Percentiles rank a stretch among this genome's conserved stretches.
phyloP scores from a whole-genome alignment of 495 filamentous ascomycete species.

The Hapsidospora chrysogenum region DNA sequence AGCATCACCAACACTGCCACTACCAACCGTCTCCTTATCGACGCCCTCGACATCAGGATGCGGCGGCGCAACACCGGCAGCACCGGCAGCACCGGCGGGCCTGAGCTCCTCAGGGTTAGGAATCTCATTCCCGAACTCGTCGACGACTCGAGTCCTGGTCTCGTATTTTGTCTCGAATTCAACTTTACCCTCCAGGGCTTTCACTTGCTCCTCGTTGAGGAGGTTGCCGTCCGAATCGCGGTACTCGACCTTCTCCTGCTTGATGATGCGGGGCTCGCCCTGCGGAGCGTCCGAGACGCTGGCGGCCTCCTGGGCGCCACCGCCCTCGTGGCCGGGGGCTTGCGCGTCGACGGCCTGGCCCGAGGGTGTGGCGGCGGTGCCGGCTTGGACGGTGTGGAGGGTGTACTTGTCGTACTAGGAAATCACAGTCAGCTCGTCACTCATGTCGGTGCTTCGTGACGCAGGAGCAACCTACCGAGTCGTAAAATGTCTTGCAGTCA shows the following conservation, averaged over 20 bases:
- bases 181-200: slow-evolving; percentile 74
- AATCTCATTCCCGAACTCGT: slow-evolving; percentile 58
- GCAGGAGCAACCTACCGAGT: slow-evolving; percentile 52
- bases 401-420: slow-evolving; percentile 1
- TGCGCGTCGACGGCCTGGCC: slow-evolving; percentile 2
- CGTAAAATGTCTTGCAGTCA: slow-evolving; percentile 87
- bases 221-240: slow-evolving; percentile 88
- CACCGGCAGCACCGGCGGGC: slow-evolving; percentile 6
- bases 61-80: slow-evolving; percentile 45
- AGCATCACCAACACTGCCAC: slow-evolving; percentile 13
- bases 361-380: background rate
- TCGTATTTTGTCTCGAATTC: slow-evolving; percentile 90
- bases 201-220: slow-evolving; percentile 67
- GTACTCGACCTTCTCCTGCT: slow-evolving; percentile 82
- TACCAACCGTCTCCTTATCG: slow-evolving; percentile 43
- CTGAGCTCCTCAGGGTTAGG: slow-evolving; percentile 17
- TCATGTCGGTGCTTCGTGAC: background rate
- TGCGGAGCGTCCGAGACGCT: background rate
- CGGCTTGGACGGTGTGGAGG: background rate
- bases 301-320: background rate
- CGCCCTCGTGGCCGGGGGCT: background rate
- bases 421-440: background rate
- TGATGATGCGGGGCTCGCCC: slow-evolving; percentile 35
- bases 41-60: slow-evolving; percentile 69
- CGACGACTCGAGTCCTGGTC: slow-evolving; percentile 71